A percentile compares a stretch with the other conserved stretches of the same genome.
Evolutionary conservation across 1,284 basidiomycete species (phyloP).

Genomic region (Leucoagaricus sp.): DNA sequence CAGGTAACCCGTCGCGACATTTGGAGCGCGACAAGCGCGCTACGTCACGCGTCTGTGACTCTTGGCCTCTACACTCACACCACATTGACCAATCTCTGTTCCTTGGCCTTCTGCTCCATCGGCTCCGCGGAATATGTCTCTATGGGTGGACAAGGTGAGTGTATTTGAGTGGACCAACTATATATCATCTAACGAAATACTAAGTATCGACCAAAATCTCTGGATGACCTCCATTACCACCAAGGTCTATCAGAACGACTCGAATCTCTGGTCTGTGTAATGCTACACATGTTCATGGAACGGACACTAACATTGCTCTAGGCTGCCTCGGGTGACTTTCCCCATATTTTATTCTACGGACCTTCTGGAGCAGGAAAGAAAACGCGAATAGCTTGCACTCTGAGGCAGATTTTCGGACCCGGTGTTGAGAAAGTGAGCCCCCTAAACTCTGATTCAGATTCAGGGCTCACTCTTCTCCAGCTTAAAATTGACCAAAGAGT

Average conservation of each 20-base stretch:
- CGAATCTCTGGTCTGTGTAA: slow-evolving; percentile 67
- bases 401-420: slow-evolving; percentile 89
- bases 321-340: slow-evolving; percentile 92
- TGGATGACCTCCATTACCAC: slow-evolving; percentile 92
- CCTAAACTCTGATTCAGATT: slow-evolving; percentile 3
- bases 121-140: no score
- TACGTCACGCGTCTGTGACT: slow-evolving; percentile 31
- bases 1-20: no score
- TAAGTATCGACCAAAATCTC: slow-evolving; percentile 84
- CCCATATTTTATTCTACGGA: slow-evolving; percentile 97
- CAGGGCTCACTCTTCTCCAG: slow-evolving; percentile 41
- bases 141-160: slow-evolving; percentile 85
- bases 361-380: slow-evolving; percentile 98
- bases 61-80: slow-evolving; percentile 9
- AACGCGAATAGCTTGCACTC: slow-evolving; percentile 89
- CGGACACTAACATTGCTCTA: slow-evolving; percentile 29
- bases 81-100: slow-evolving; percentile 13
- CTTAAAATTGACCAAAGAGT: slow-evolving; percentile 98
- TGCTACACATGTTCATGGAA: background rate
- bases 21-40: slow-evolving; percentile 21
- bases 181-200: background rate
- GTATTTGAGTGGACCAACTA: background rate
- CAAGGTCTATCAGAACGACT: slow-evolving; percentile 78
- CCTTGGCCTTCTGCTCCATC: no score
- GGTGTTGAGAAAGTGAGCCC: slow-evolving; percentile 86